Evolutionary conservation across 257 asterid species (phyloP), one percentile per base, ranked within the genome.

Genomic region (Dorcoceras hygrometricum): DNA sequence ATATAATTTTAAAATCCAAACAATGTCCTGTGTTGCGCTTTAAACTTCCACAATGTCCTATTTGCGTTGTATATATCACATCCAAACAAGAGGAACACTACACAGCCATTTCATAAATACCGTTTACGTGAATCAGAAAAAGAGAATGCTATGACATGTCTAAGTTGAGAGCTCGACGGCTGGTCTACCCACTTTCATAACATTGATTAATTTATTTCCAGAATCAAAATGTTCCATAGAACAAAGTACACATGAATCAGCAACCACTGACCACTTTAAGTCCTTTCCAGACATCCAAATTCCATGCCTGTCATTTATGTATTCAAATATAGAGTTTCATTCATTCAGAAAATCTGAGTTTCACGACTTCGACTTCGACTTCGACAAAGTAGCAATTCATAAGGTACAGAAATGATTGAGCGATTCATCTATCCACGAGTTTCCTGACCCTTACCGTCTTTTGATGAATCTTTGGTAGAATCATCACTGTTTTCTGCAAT

Each of bases 381-480:
- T 46, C 22, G 19, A 18, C 54, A 4, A 46, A 46, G 22, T 46
- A 46, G 8, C 54, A 46, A 4, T 14, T 60, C 64, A 29, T 28
- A 3, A 14, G 29, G 24, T 20, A 63, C 63, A 66, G 4, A 24
- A 36, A 55, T 4, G 50, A 9, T 12, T 22, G 58, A 51, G 5
- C 8, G 73, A 63, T 31, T 61, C 65, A 55, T 72, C 74, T 73
- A 72, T 57, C 75, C 68, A 56, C 60, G 32, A 8, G 39, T 65
- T 53, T 64, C 82, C 75, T 83, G 66, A 62, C 76, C 72, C 54
- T 53, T 64, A 39, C 78, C 80, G 22, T 64, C 82, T 58, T 65
- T 60, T 26, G 82, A 74, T 65, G 34, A 26, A 61, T 65, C 82
- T 62, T 74, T 72, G 50, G 65, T 64, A 26, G 39, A 59, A 57